Evolutionary conservation across 306 rosid genomes (phyloP).

Genomic region (Vicia villosa): DNA sequence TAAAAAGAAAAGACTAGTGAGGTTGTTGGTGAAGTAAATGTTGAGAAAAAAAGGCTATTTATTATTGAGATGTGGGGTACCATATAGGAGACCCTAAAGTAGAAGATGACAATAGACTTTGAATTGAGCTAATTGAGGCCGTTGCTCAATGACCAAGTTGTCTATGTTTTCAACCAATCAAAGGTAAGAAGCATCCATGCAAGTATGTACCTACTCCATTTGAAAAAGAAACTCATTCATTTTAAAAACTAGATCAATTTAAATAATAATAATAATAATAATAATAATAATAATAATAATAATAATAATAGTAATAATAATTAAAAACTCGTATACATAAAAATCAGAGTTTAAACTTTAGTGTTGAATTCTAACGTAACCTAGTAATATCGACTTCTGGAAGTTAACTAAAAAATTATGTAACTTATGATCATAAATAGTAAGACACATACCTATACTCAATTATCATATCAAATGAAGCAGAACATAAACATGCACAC

Average conservation of each 20-base stretch:
- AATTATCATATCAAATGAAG: constrained; percentile 20
- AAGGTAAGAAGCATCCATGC: constrained; percentile 36
- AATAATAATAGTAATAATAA: too few species aligned
- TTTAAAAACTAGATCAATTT: neutral
- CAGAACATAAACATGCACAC: constrained; percentile 20
- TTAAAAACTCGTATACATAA: too few species aligned
- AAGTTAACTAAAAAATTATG: too few species aligned
- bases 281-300: too few species aligned
- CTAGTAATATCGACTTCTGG: too few species aligned
- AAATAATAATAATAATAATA: too few species aligned
- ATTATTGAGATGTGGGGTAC: constrained; percentile 44
- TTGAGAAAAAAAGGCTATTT: constrained; percentile 19
- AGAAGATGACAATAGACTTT: constrained; percentile 38
- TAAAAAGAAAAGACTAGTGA: too few species aligned
- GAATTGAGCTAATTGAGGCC: constrained; percentile 17
- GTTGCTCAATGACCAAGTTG: constrained; percentile 25
- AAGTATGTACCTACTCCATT: constrained; percentile 36
- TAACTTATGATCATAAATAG: constrained; percentile 38
- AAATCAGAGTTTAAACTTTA: too few species aligned
- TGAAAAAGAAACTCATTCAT: constrained; percentile 30
- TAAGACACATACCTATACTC: neutral
- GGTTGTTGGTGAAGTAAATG: constrained; percentile 31
- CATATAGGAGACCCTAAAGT: constrained; percentile 37
- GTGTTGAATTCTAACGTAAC: too few species aligned
- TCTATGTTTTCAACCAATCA: constrained; percentile 39